A percentile compares a stretch with the other conserved stretches of the same genome.
Conservation (phyloP, 768 basidiomycete genomes). For the Tulasnella sp. region DNA sequence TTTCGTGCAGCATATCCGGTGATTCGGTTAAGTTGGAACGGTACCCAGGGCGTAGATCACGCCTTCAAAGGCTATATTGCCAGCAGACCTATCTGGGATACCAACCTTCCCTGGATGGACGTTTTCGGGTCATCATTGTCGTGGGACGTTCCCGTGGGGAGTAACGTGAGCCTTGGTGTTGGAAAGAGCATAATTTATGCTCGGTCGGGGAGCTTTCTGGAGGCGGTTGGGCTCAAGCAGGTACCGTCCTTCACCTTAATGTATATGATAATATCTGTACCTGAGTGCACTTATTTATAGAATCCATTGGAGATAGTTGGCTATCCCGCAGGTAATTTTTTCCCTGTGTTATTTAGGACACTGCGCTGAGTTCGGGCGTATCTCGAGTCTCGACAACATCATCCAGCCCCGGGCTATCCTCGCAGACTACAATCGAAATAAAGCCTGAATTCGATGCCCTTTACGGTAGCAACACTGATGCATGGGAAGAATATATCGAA, state of each 20-base stretch:
- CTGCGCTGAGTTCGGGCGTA: not conserved
- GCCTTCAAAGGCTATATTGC: not conserved
- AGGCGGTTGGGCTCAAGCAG: not conserved
- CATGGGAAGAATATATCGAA: not conserved
- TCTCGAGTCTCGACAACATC: not conserved
- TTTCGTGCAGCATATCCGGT: not conserved
- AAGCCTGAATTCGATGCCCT: not conserved
- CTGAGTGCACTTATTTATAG: not conserved
- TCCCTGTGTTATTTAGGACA: not conserved
- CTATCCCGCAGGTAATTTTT: not conserved
- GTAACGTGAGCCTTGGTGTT: not conserved
- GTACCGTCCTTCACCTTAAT: not conserved
- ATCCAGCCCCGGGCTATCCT: not conserved
- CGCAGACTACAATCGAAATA: not conserved
- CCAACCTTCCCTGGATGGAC: not conserved
- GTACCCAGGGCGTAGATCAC: not conserved
- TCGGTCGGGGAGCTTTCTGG: not conserved
- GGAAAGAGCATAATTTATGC: not conserved
- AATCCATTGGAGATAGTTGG: not conserved
- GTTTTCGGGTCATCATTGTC: not conserved
- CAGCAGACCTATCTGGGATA: not conserved
- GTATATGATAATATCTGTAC: not conserved
- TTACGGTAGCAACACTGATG: not conserved
- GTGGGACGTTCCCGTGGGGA: not conserved
- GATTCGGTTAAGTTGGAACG: not conserved